phyloP scores from a whole-genome alignment of 148 eudicot genomes.

The Polygonum aviculare region DNA sequence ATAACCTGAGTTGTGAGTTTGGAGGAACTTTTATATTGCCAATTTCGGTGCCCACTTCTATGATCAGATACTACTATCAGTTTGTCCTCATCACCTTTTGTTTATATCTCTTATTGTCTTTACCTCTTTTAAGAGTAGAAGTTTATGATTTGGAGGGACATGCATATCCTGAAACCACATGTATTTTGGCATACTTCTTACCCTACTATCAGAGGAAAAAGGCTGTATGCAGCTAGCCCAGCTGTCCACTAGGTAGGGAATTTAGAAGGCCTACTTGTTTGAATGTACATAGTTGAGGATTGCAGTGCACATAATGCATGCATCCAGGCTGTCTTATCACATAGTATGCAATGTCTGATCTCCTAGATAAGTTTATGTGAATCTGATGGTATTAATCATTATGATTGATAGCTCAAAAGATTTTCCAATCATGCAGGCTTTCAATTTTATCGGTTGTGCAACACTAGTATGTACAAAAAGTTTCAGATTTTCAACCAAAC shows the following conservation, averaged over 20 bases:
- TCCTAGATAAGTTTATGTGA: not conserved
- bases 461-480: too few relatives aligned
- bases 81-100: not conserved
- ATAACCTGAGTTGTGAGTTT: too few relatives aligned
- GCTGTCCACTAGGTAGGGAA: not conserved
- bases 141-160: not conserved
- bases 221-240: not conserved
- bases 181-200: not conserved
- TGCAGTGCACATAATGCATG: not conserved
- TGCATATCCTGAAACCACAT: not conserved
- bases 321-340: not conserved
- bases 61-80: not conserved
- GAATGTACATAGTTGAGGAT: not conserved
- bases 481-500: too few relatives aligned
- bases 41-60: not conserved
- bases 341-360: not conserved
- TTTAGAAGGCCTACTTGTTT: not conserved
- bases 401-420: too few relatives aligned
- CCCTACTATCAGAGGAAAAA: not conserved
- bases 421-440: too few relatives aligned
- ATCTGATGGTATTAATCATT: not conserved
- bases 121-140: not conserved
- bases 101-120: not conserved
- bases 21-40: not conserved
- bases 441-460: too few relatives aligned